Base-by-base conservation (phyloP, 148 eudicot genomes). In the Arbutus unedo region DNA sequence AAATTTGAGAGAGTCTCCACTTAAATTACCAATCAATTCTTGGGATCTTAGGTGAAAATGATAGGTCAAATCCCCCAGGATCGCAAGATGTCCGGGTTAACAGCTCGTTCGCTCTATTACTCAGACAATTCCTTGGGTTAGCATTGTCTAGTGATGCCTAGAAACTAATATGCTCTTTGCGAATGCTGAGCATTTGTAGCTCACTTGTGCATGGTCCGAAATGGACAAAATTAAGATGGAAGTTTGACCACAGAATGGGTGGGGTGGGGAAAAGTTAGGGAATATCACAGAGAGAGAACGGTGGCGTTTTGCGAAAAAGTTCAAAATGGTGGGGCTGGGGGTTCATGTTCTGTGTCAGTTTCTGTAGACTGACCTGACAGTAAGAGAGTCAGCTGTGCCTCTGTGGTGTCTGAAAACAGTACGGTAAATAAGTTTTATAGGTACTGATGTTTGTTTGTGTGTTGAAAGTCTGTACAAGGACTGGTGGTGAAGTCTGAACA, bases 381-480 rank as follows among this genome's bases (percentile, higher is more conserved):
- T 74, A 53, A 74, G 55, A 74, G 66, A 38, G 81, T 16, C 68
- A 10, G 51, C 38, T 31, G 54, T 55, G 53, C 60, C 45, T 8
- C 64, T 77, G 44, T 77, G 67, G 64, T 66, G 47, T 45, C 71
- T 44, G 71, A 79, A 79, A 79, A 77, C 64, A 45, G 81, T 79
- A 79, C 71, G 77, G 77, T 44, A 74, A 47, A 74, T 44, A 19
- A 18, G 21, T 45, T 74, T 48, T 38, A 41, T 55, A 78, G 71
- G 9, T 79, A 60, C 81, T 59, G 25, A 19, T 74, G 67, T 51
- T 21, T 56, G 62, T 60, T 66, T 79, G 66, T 15, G 81, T 79
- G 53, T 59, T 59, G 43, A 41, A 78, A 78, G 81, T 44, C 70
- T 78, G 81, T 45, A 79, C 38, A 79, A 79, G 48, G 81, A 43